Percentiles rank a stretch among this genome's conserved stretches.
Conservation (phyloP, 2,329 filamentous ascomycete genomes). For the Epichloe festucae region DNA sequence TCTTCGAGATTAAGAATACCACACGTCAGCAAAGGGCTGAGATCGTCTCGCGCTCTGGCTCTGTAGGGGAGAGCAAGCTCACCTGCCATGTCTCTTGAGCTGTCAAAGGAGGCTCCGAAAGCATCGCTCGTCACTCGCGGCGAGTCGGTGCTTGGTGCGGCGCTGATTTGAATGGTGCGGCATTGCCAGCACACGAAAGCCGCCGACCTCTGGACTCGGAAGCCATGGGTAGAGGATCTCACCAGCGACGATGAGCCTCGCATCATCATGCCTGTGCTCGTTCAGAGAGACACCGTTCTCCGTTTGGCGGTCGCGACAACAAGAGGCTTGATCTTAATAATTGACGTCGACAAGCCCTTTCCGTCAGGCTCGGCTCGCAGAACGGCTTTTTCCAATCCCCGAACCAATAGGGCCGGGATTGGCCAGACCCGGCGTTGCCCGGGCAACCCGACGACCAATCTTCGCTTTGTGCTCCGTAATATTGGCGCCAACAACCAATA, state of each 20-base stretch:
- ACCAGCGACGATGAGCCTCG: slow-evolving; percentile 29
- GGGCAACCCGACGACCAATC: slow-evolving; percentile 2
- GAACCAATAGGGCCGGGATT: neutral
- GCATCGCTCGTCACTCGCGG: slow-evolving; percentile 38
- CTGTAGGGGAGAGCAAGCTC: slow-evolving; percentile 8
- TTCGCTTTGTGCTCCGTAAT: neutral
- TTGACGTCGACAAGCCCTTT: neutral
- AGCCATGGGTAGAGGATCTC: slow-evolving; percentile 21
- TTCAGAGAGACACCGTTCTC: neutral
- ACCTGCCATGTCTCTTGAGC: slow-evolving; percentile 38
- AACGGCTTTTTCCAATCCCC: slow-evolving; percentile 20
- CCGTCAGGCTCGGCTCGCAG: slow-evolving; percentile 1
- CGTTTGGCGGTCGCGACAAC: no score
- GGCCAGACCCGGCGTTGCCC: slow-evolving; percentile 1
- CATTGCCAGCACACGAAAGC: slow-evolving; percentile 40
- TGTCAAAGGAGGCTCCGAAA: slow-evolving; percentile 36
- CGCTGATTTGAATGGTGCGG: slow-evolving; percentile 49
- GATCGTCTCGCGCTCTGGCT: neutral
- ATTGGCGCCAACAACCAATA: neutral
- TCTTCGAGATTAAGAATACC: slow-evolving; percentile 39
- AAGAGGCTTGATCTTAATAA: neutral
- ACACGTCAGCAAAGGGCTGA: neutral
- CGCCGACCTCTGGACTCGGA: slow-evolving; percentile 14
- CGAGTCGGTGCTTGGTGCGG: slow-evolving; percentile 44
- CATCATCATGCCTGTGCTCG: slow-evolving; percentile 20